Evolutionary conservation across 2,329 filamentous ascomycete genomes (phyloP), one percentile per base, ranked within the genome.

Genomic region (Fusarium graminum): DNA sequence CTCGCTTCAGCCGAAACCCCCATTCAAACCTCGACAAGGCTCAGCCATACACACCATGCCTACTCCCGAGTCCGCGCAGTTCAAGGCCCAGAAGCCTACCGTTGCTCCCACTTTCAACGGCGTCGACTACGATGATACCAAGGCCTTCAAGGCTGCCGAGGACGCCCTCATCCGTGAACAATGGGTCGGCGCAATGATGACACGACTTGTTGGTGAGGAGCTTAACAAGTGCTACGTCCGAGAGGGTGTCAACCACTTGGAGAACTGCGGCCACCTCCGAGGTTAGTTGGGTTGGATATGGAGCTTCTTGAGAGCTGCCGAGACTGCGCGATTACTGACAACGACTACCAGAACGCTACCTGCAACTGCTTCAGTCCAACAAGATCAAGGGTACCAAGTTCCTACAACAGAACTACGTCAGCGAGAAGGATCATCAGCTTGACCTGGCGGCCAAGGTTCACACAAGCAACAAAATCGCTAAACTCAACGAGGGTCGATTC

Each of bases 161-260:
- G 92, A 95, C 78, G 86, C 92, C 68, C 86, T 95, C 57, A 87
- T 95, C 73, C 86, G 92, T 66, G 92, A 95, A 82, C 92, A 95
- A 82, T 95, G 92, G 92, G 91, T 95, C 61, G 89, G 88, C 77
- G 89, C 90, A 77, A 95, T 95, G 92, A 95, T 94, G 92, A 91
- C 90, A 58, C 85, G 92, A 63, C 81, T 95, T 66, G 91, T 95
- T 54, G 84, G 91, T 67, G 90, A 94, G 78, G 92, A 95, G 83
- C 83, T 95, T 82, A 86, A 89, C 79, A 94, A 93, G 82, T 95
- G 92, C 83, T 95, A 95, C 80, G 88, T 88, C 79, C 85, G 88
- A 71, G 91, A 95, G 80, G 92, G 92, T 56, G 91, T 94, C 69
- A 95, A 95, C 79, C 92, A 95, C 78, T 80, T 95, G 78, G 92